A percentile compares a stretch with the other conserved stretches of the same genome.
Conservation (phyloP, 495 filamentous ascomycete genomes). For the Xylaria longipes region DNA sequence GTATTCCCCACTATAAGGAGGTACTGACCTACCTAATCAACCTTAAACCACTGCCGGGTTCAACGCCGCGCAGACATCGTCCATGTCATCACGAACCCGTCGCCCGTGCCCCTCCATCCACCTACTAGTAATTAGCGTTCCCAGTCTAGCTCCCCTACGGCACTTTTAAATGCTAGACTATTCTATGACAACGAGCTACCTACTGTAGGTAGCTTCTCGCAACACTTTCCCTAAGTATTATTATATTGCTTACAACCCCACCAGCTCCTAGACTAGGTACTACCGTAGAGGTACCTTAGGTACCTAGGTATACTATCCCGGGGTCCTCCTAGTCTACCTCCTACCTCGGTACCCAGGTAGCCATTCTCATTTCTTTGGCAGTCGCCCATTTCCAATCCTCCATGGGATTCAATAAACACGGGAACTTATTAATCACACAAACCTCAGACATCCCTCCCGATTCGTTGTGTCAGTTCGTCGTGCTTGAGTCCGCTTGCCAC, state of each 20-base stretch:
- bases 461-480: background rate
- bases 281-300: too few relatives aligned
- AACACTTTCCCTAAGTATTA: background rate
- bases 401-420: background rate
- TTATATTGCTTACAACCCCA: background rate
- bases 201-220: background rate
- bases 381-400: background rate
- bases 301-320: too few relatives aligned
- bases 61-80: background rate
- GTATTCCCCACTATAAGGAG: conserved; percentile 1
- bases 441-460: background rate
- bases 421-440: background rate
- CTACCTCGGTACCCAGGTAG: background rate
- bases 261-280: background rate
- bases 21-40: conserved; percentile 9
- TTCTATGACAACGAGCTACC: background rate
- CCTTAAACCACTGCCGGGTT: conserved; percentile 4
- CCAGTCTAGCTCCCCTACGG: background rate
- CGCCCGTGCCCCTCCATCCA: background rate
- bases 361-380: background rate
- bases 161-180: background rate
- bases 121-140: background rate
- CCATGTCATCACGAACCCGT: conserved; percentile 6
- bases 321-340: too few relatives aligned
- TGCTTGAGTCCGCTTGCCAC: background rate